These are phyloP conservation scores for Exophiala sideris DNA, from an alignment of 2,329 filamentous ascomycete genomes.

Conservation along the genomic window DNA sequence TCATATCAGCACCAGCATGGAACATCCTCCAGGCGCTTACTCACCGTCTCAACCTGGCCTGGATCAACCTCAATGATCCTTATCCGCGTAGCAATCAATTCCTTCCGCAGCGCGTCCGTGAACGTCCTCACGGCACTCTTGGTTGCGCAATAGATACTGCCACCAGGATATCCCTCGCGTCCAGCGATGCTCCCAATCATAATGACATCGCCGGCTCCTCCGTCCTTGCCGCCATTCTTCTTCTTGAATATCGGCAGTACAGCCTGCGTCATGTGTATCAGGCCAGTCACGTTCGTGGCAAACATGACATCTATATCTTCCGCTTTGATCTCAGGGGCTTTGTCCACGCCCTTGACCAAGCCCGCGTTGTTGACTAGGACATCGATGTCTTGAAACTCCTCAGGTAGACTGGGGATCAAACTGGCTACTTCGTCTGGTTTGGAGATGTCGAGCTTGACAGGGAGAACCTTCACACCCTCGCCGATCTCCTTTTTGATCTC, in stretches of 20 bases:
- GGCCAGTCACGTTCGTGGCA: conserved; percentile 84
- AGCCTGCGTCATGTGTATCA: conserved; percentile 96
- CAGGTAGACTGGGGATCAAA: conserved; percentile 71
- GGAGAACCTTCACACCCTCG: conserved; percentile 73
- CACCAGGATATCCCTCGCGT: conserved; percentile 77
- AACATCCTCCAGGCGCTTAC: not conserved
- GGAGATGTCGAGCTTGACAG: conserved; percentile 84
- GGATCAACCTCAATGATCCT: conserved; percentile 86
- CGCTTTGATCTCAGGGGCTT: conserved; percentile 76
- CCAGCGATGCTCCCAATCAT: conserved; percentile 94
- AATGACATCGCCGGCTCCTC: conserved; percentile 87
- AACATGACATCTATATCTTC: conserved; percentile 88
- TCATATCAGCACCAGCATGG: not conserved
- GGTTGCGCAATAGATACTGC: conserved; percentile 88
- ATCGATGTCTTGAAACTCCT: conserved; percentile 80
- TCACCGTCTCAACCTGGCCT: conserved; percentile 78
- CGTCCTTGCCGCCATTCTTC: conserved; percentile 50
- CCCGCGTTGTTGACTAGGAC: conserved; percentile 95
- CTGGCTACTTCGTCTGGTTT: conserved; percentile 67
- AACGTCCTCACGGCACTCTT: conserved; percentile 86
- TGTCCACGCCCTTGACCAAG: conserved; percentile 81
- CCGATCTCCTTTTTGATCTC: conserved; percentile 76
- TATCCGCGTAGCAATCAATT: conserved; percentile 76
- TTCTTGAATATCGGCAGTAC: conserved; percentile 75
- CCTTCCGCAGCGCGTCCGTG: conserved; percentile 76